A percentile compares a stretch with the other conserved stretches of the same genome.
These are phyloP conservation scores for Pichia scutulata DNA, from an alignment of 805 yeast species.

Conservation along the genomic window DNA sequence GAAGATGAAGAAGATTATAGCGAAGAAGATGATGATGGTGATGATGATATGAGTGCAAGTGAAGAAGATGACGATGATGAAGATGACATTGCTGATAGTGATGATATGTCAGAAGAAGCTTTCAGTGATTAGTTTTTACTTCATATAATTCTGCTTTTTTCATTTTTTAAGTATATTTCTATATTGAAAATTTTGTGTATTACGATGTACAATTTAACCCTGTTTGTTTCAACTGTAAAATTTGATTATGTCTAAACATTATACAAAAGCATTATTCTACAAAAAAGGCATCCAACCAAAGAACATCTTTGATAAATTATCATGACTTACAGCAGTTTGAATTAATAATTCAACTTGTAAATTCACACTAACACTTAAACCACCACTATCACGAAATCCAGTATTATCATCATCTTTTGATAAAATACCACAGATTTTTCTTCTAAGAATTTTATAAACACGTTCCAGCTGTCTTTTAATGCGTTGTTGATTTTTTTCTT, in stretches of 20 bases:
- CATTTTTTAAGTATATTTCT: too few relatives aligned
- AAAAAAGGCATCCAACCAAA: constrained; percentile 87
- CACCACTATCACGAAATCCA: constrained; percentile 33
- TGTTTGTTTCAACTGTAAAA: neutral
- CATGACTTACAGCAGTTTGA: constrained; percentile 68
- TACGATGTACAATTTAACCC: constrained; percentile 1
- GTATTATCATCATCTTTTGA: constrained; percentile 49
- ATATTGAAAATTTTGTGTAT: neutral
- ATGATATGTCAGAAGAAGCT: constrained; percentile 24
- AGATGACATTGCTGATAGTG: constrained; percentile 25
- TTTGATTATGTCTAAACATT: neutral
- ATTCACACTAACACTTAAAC: constrained; percentile 78
- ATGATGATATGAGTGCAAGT: constrained; percentile 18
- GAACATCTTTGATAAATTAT: constrained; percentile 76
- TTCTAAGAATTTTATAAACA: constrained; percentile 64
- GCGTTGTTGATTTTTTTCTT: constrained; percentile 17
- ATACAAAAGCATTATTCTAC: constrained; percentile 10
- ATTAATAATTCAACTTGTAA: constrained; percentile 91
- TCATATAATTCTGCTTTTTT: neutral
- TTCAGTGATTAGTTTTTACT: constrained; percentile 21
- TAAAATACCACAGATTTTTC: constrained; percentile 77
- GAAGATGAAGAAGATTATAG: constrained; percentile 42
- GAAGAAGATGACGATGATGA: constrained; percentile 23
- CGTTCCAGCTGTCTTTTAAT: constrained; percentile 22
- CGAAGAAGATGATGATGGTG: constrained; percentile 25